These are phyloP conservation scores for Balansia obtecta DNA, from an alignment of 2,329 filamentous ascomycete species.

Conservation along the genomic window DNA sequence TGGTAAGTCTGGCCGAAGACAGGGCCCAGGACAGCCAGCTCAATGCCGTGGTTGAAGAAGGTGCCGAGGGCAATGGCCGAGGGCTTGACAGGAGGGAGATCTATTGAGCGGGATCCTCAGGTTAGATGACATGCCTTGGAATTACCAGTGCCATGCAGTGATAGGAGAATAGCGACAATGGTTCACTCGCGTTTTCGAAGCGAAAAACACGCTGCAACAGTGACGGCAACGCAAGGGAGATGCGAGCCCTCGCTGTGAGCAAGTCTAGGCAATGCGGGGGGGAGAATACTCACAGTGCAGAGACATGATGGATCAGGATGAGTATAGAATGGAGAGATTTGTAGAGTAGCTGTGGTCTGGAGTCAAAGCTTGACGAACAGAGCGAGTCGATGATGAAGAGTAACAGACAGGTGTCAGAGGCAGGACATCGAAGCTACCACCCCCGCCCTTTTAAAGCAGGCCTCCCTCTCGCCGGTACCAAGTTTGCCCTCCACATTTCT, in stretches of 20 bases:
- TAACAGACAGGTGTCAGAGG: not conserved
- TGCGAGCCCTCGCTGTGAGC: too few species aligned
- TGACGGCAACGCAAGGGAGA: not conserved
- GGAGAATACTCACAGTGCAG: conserved; percentile 37
- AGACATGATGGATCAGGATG: conserved; percentile 34
- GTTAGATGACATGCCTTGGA: not conserved
- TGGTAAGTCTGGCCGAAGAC: conserved; percentile 93
- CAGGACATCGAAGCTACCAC: not conserved
- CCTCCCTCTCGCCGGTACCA: not conserved
- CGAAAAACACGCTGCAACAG: not conserved
- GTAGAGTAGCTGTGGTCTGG: not conserved
- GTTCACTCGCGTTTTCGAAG: not conserved
- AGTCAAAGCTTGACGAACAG: not conserved
- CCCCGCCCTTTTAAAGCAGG: conserved; percentile 4
- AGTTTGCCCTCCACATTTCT: not conserved
- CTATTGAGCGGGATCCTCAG: conserved; percentile 18
- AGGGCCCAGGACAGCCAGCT: conserved; percentile 75
- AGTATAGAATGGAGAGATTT: not conserved
- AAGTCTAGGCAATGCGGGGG: not conserved
- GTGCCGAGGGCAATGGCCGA: conserved; percentile 95
- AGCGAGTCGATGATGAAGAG: not conserved
- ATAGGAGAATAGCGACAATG: not conserved
- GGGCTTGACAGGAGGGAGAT: conserved; percentile 75
- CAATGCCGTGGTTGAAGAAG: conserved; percentile 86
- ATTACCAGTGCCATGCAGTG: not conserved